phyloP scores from a whole-genome alignment of 192 early-diverging fungal species.

The Entomortierella chlamydospora region DNA sequence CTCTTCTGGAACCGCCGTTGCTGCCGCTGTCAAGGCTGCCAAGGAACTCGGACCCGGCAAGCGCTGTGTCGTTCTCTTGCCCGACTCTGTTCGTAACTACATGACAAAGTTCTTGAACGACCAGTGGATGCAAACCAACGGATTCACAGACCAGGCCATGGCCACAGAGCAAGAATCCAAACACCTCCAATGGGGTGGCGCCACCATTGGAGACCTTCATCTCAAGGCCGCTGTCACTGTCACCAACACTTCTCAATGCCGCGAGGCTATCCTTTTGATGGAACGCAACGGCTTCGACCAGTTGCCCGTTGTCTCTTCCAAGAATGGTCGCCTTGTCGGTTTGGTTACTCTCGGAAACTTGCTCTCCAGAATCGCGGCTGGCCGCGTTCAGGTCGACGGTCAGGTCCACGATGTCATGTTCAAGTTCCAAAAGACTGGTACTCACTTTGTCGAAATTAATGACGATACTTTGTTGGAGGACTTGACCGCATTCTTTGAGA shows the following conservation, averaged over 20 bases:
- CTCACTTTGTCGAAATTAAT: slow-evolving; percentile 91
- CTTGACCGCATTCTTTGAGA: slow-evolving; percentile 93
- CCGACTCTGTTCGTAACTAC: slow-evolving; percentile 99
- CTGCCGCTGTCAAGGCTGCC: slow-evolving; percentile 84
- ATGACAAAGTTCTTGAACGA: slow-evolving; percentile 99
- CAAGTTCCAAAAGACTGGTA: slow-evolving; percentile 68
- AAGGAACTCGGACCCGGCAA: slow-evolving; percentile 88
- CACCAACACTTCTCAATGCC: slow-evolving; percentile 75
- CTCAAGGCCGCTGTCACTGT: slow-evolving; percentile 91
- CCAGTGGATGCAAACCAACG: slow-evolving; percentile 93
- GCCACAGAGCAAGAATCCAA: slow-evolving; percentile 71
- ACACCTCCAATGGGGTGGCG: slow-evolving; percentile 82
- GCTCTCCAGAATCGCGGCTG: slow-evolving; percentile 82
- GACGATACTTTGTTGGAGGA: slow-evolving; percentile 84
- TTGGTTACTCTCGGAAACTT: slow-evolving; percentile 91
- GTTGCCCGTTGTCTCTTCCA: slow-evolving; percentile 84
- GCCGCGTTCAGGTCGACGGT: slow-evolving; percentile 73
- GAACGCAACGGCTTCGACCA: slow-evolving; percentile 93
- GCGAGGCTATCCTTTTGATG: slow-evolving; percentile 91
- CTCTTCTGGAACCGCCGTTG: slow-evolving; percentile 94
- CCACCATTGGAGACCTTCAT: slow-evolving; percentile 83
- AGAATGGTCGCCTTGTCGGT: slow-evolving; percentile 73
- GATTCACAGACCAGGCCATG: slow-evolving; percentile 87
- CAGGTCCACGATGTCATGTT: slow-evolving; percentile 85
- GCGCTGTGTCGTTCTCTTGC: slow-evolving; percentile 93